These are phyloP conservation scores for Cymbidium sinense DNA, from an alignment of 106 monocot species.

Conservation along the genomic window DNA sequence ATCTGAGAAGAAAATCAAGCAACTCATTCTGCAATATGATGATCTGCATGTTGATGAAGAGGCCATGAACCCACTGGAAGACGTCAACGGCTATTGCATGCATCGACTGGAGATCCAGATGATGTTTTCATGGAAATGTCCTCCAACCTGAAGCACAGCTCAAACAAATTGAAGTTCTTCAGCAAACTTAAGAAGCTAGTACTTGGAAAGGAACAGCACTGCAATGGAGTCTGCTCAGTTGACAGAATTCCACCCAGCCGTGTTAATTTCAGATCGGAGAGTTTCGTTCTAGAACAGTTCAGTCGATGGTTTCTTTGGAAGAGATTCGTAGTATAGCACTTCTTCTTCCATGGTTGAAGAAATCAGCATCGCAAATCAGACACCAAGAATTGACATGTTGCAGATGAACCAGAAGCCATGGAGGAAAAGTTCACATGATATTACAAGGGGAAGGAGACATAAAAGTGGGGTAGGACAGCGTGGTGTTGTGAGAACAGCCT, in stretches of 20 bases:
- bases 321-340: constrained; percentile 17
- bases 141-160: constrained; percentile 18
- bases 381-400: background rate
- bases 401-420: background rate
- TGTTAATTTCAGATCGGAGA: constrained; percentile 15
- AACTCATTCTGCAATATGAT: constrained; percentile 55
- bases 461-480: constrained; percentile 28
- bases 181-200: constrained; percentile 67
- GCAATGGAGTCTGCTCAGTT: background rate
- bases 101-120: constrained; percentile 28
- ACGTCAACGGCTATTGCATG: constrained; percentile 38
- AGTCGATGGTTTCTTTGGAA: background rate
- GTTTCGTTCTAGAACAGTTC: background rate
- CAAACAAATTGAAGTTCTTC: constrained; percentile 46
- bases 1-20: constrained; percentile 56
- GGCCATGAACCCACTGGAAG: constrained; percentile 7
- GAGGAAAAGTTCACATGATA: background rate
- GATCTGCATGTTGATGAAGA: constrained; percentile 16
- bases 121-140: constrained; percentile 13
- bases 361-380: background rate
- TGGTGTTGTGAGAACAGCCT: constrained; percentile 3
- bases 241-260: background rate
- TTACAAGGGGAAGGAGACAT: background rate
- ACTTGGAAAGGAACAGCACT: constrained; percentile 31
- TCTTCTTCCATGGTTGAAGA: constrained; percentile 35